These are phyloP conservation scores for barley (Hordeum vulgare) DNA, from an alignment of 176 grass and related monocot genomes.

Conservation along the genomic window MorexV3_pseudomolecules_assembly NC_058524.1:31516228-31516727, in stretches of 20 bases:
- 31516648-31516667: slow-evolving; percentile 38
- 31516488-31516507: background rate
- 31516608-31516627: background rate
- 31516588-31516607: background rate
- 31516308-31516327: background rate
- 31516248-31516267: background rate
- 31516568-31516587: slow-evolving; percentile 13
- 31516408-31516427: background rate
- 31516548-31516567: slow-evolving; percentile 42
- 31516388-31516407: background rate
- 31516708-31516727: slow-evolving; percentile 48
- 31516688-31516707: slow-evolving; percentile 27
- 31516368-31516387: background rate
- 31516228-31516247: background rate
- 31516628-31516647: slow-evolving; percentile 74
- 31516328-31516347: background rate
- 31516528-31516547: slow-evolving; percentile 50
- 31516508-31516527: slow-evolving; percentile 26
- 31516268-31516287: background rate
- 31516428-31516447: background rate
- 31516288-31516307: background rate
- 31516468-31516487: slow-evolving; percentile 6
- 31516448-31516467: slow-evolving; percentile 20
- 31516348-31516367: background rate
- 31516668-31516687: slow-evolving; percentile 35